phyloP scores from a whole-genome alignment of 2,329 filamentous ascomycete species.

The Grosmannia serpens region DNA sequence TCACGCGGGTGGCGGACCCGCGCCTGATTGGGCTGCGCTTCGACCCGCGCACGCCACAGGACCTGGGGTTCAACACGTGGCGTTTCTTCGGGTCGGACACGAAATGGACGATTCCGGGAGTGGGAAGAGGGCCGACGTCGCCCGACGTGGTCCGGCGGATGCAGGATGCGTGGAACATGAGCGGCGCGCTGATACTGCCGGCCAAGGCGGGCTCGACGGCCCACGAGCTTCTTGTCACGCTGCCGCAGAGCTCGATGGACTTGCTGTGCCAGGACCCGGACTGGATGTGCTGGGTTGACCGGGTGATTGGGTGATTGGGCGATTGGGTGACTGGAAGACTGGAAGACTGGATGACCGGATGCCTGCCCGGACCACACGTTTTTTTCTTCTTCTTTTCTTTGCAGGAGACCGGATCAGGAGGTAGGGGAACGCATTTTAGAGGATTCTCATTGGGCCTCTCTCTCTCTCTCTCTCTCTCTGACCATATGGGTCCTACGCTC shows the following conservation, averaged over 20 bases:
- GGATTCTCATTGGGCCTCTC: no score
- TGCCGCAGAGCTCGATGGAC: slow-evolving; percentile 20
- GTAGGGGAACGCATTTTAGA: no score
- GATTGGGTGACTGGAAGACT: background rate
- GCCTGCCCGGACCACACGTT: no score
- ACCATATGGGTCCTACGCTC: no score
- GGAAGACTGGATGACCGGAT: no score
- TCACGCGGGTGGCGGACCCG: slow-evolving; percentile 25
- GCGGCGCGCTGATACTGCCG: slow-evolving; percentile 22
- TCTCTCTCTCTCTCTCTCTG: no score
- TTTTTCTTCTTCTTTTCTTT: no score
- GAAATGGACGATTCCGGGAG: slow-evolving; percentile 22
- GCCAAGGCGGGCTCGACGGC: slow-evolving; percentile 13
- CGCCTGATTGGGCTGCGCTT: slow-evolving; percentile 27
- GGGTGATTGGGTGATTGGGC: slow-evolving; percentile 7
- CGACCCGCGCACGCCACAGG: slow-evolving; percentile 26
- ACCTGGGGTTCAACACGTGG: slow-evolving; percentile 34
- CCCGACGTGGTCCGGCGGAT: slow-evolving; percentile 21
- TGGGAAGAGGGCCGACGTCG: background rate
- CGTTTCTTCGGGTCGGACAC: slow-evolving; percentile 30
- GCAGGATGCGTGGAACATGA: slow-evolving; percentile 19
- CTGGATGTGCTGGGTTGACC: slow-evolving; percentile 20
- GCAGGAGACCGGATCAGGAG: no score
- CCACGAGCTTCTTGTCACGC: slow-evolving; percentile 21
- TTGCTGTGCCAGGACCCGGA: slow-evolving; percentile 14